Evolutionary conservation across 2,329 filamentous ascomycete species (phyloP), one percentile per base, ranked within the genome.

Genomic region (Taxawa tesnikishii): DNA sequence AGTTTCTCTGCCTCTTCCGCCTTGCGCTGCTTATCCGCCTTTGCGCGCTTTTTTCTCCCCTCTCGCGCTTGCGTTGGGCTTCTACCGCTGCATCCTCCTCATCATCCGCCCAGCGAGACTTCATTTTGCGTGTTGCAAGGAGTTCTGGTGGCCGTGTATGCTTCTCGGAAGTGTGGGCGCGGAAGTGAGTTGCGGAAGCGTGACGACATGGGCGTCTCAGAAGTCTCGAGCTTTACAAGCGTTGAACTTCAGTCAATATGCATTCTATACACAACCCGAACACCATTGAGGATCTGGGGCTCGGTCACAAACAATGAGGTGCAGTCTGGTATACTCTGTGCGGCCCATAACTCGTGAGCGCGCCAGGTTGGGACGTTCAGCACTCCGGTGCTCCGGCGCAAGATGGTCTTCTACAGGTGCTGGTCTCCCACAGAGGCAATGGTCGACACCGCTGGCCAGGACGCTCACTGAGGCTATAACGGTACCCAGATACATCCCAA

Each of bases 381-480:
- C 31, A 6, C 15, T 29, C 9, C 31, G 14, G 3, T 37, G 33
- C 31, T 35, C 48, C 41, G 47, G 51, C 46, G 43, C 53, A 42
- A 58, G 61, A 50, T 62, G 55, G 54, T 59, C 49, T 31, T 59
- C 56, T 10, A 53, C 50, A 11, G 34, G 32, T n/a, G 25, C 63
- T n/a, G n/a, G n/a, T n/a, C n/a, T n/a, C n/a, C n/a, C n/a, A n/a
- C n/a, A n/a, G 34, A 68, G 79, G 40, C 63, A 82, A 63, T 94
- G 87, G 85, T 93, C 87, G 3, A 98, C 88, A 3, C 87, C 88
- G 10, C 61, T 98, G 39, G 87, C 88, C 6, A 88, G 90, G 54
- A 79, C 81, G 44, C 70, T 96, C 30, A 79, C 79, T 34, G 77
- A 87, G 53, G 87, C 85, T 28, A 94, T 96, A 42, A 79, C 78